phyloP scores from a whole-genome alignment of 179 eudicot species.

The Monotropa hypopitys region DNA sequence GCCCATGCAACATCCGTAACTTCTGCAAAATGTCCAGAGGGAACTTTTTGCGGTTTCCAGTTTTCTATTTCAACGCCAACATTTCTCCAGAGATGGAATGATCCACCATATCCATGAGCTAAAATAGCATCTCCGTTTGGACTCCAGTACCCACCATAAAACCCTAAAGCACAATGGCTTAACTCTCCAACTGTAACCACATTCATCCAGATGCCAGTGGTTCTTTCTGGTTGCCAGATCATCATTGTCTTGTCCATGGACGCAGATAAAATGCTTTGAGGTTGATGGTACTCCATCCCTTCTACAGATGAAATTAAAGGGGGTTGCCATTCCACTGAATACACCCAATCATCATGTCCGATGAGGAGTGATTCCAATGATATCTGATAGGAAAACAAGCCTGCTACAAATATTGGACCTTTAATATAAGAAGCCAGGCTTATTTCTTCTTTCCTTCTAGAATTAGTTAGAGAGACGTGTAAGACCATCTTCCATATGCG shows the following conservation, averaged over 20 bases:
- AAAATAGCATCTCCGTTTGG: conserved; percentile 63
- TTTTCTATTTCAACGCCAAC: conserved; percentile 52
- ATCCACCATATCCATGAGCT: conserved; percentile 98
- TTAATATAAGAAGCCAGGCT: conserved; percentile 77
- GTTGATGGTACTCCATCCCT: conserved; percentile 36
- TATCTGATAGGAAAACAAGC: conserved; percentile 57
- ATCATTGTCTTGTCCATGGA: conserved; percentile 99
- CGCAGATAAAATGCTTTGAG: conserved; percentile 75
- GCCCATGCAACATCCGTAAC: conserved; percentile 93
- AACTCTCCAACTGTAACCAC: conserved; percentile 93
- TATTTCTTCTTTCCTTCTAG: conserved; percentile 29
- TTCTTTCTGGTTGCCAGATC: conserved; percentile 95
- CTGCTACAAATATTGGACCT: conserved; percentile 68
- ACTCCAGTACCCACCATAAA: conserved; percentile 94
- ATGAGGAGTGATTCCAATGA: conserved; percentile 85
- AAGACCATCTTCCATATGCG: conserved; percentile 80
- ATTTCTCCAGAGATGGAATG: conserved; percentile 88
- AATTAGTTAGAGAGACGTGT: conserved; percentile 24
- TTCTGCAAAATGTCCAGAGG: conserved; percentile 80
- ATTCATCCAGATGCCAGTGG: conserved; percentile 94
- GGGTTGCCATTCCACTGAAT: conserved; percentile 94
- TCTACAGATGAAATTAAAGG: conserved; percentile 37
- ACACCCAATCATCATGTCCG: conserved; percentile 99
- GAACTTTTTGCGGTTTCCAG: conserved; percentile 92
- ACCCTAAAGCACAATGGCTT: conserved; percentile 94